Evolutionary conservation across 129 eudicot genomes (phyloP), one percentile per base, ranked within the genome.

Genomic region (Dittrichia graveolens): DNA sequence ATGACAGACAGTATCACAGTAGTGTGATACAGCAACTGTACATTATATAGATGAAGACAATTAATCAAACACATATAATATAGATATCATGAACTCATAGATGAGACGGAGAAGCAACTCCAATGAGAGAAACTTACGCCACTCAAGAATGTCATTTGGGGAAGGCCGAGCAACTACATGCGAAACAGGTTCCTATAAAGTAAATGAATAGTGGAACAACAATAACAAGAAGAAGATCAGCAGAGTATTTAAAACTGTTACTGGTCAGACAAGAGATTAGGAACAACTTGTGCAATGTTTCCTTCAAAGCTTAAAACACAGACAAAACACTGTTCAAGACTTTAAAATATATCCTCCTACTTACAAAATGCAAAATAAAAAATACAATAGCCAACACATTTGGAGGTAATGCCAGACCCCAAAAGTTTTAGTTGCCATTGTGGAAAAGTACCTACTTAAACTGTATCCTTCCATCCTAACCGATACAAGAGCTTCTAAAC

Each of bases 71-170:
- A 34, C 37, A 5, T 68, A 68, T 8, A 0, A 24, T 24, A 24
- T 24, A 24, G 31, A 24, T 24, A 24, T 24, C 31, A 24, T 24
- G 1, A 49, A 47, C 16, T 37, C 19, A 67, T n/a, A 49, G n/a
- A 35, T 35, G 59, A 67, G 35, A 35, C 7, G n/a, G 46, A 24
- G 31, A 24, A 24, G 31, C 31, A 24, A 24, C 31, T 24, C 31
- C 9, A 13, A 39, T 40, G 63, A 64, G 11, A 15, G 70, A 56
- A 73, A 86, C 99, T 88, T 86, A 95, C 99, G 95, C 99, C 99
- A 95, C 75, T 95, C 99, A 53, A 95, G 99, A 61, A 95, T 95
- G 80, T 95, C 91, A 79, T 86, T 95, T 65, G 97, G 95, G 71
- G 85, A 80, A 78, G 99, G 99, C 19, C 97, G 97, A 64, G 99